A percentile compares a stretch with the other conserved stretches of the same genome.
phyloP scores from a whole-genome alignment of 495 filamentous ascomycete species.

The Hyphodiscus hymeniophilus region DNA sequence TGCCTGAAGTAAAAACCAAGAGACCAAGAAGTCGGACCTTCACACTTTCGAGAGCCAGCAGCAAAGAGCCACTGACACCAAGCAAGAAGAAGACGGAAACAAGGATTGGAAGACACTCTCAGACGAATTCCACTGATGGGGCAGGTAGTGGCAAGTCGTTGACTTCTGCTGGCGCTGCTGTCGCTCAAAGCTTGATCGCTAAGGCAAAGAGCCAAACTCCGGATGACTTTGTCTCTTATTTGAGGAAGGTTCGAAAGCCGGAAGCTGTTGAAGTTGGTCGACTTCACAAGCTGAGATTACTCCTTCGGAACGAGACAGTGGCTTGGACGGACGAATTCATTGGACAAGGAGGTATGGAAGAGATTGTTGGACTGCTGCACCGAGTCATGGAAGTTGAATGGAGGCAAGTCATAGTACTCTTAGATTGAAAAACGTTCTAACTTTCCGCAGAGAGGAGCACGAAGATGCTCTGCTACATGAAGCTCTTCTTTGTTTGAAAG shows the following conservation, averaged over 20 bases:
- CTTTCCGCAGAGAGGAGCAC: conserved; percentile 65
- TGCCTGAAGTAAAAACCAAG: conserved; percentile 25
- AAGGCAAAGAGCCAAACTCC: conserved; percentile 52
- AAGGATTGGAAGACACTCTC: conserved; percentile 40
- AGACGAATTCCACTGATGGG: conserved; percentile 43
- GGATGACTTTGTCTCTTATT: conserved; percentile 73
- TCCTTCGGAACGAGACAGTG: conserved; percentile 90
- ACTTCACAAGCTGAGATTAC: conserved; percentile 82
- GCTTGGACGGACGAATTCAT: conserved; percentile 93
- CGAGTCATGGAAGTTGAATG: conserved; percentile 92
- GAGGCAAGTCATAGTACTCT: conserved; percentile 53
- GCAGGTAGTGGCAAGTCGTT: conserved; percentile 39
- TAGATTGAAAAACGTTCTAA: conserved; percentile 24
- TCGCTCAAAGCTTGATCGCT: conserved; percentile 33
- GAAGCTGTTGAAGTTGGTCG: conserved; percentile 84
- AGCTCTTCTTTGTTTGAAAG: conserved; percentile 87
- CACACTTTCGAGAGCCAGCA: conserved; percentile 55
- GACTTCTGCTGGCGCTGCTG: conserved; percentile 25
- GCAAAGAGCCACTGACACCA: conserved; percentile 48
- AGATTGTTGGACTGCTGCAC: conserved; percentile 77
- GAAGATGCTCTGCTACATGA: conserved; percentile 92
- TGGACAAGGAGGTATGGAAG: conserved; percentile 79
- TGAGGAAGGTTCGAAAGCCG: conserved; percentile 68
- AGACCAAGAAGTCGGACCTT: conserved; percentile 73
- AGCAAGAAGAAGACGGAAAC: conserved; percentile 49